These are phyloP conservation scores for Artemisia tridentata DNA, from an alignment of 129 eudicot genomes.

Conservation along the genomic window DNA sequence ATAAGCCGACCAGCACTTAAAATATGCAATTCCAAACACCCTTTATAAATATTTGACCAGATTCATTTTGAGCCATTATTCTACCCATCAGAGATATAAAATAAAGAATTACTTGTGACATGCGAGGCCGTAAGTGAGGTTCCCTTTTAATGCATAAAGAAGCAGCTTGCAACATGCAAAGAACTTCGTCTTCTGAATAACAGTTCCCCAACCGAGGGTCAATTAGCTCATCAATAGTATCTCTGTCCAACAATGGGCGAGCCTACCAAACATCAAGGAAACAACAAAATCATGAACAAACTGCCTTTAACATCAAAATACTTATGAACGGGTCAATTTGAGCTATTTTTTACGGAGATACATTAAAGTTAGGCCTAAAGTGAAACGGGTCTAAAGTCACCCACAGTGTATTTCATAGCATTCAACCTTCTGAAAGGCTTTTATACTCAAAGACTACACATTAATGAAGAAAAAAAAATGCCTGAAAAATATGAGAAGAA, in stretches of 20 bases:
- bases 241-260: slow-evolving; percentile 78
- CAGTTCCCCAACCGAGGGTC: slow-evolving; percentile 66
- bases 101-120: slow-evolving; percentile 75
- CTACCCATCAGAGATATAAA: not conserved
- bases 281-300: not conserved
- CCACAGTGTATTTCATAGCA: no score
- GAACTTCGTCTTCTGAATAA: slow-evolving; percentile 71
- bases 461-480: no score
- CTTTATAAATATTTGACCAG: not conserved
- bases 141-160: slow-evolving; percentile 86
- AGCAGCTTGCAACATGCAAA: slow-evolving; percentile 90
- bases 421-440: no score
- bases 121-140: slow-evolving; percentile 85
- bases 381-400: not conserved
- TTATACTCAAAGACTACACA: no score
- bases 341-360: not conserved
- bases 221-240: slow-evolving; percentile 57
- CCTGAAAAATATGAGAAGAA: no score
- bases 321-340: not conserved
- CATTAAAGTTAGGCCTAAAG: not conserved
- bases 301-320: not conserved
- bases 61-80: not conserved
- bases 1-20: not conserved
- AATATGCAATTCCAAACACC: not conserved
- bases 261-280: slow-evolving; percentile 42